Base-by-base conservation (phyloP, 139 green algal species). In the Zygnema cylindricum region DNA sequence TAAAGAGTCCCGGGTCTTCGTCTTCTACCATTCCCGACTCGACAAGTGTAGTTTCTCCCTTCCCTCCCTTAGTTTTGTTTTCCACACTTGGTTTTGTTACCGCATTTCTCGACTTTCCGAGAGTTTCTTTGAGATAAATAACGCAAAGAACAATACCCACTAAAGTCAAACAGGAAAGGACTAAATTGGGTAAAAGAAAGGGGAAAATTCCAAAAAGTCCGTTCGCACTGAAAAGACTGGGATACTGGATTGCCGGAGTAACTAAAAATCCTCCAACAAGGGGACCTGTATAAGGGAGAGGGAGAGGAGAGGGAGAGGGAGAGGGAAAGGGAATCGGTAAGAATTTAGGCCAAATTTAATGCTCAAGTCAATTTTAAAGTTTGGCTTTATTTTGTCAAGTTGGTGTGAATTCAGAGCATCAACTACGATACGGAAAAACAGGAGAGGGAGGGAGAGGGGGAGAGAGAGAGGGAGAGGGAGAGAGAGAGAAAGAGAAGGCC, bases 81-180 rank as follows among this genome's bases (percentile, higher is more conserved):
- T 7, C 38, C 11, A 11, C 3, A 79, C 7, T 3, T 11, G 42
- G 7, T 16, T 55, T 79, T 11, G 38, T 16, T 16, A 79, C 38
- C 11, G 7, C 36, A 7, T 3, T 16, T 23, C 79, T 79, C 42
- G 11, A 41, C 81, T 36, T 38, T 38, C 81, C 81, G 33, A 79
- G n/a, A 79, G 81, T 86, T 43, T 86, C 81, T 39, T 63, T 63
- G 41, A 86, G 81, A 21, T 79, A 86, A 32, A 36, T 11, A 38
- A 86, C 23, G 30, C 23, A 38, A 21, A 86, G n/a, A 32, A 25
- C 2, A 2, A 86, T 25, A 2, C 81, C 81, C 32, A 86, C 81
- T n/a, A 69, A 7, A 1, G 81, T 78, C 43, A 86, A 36, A 2
- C 36, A n/a, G 32, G 81, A 63, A 33, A 86, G 33, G 43, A 86